Percentiles rank a stretch among this genome's conserved stretches.
Conservation (phyloP, 139 green algal genomes). For the Klebsormidium nitens region DNA sequence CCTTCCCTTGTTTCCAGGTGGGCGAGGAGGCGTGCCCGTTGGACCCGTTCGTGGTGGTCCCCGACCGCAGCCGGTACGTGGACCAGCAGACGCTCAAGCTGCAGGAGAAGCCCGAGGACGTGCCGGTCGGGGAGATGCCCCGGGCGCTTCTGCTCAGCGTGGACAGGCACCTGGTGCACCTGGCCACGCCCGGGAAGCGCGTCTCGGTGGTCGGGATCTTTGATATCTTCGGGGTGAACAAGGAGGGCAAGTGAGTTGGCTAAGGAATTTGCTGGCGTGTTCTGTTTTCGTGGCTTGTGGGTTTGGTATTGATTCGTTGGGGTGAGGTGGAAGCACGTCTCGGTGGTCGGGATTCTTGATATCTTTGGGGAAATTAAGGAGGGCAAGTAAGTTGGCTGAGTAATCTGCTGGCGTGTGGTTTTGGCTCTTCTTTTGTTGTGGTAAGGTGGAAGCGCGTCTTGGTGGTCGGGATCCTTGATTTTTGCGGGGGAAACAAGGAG, state of each 20-base stretch:
- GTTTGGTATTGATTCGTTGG: background rate
- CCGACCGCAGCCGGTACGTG: slow-evolving; percentile 70
- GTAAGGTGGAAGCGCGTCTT: too few species aligned
- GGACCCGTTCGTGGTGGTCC: slow-evolving; percentile 79
- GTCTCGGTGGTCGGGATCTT: slow-evolving; percentile 91
- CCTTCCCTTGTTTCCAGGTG: too few species aligned
- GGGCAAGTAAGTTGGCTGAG: too few species aligned
- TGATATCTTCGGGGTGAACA: slow-evolving; percentile 67
- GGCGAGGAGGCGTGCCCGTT: slow-evolving; percentile 57
- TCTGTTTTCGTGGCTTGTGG: background rate
- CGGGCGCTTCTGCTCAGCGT: slow-evolving; percentile 74
- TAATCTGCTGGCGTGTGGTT: too few species aligned
- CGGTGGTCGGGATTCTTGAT: too few species aligned
- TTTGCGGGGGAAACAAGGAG: slow-evolving; percentile 53
- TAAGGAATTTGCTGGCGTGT: too few species aligned
- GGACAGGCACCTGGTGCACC: slow-evolving; percentile 75
- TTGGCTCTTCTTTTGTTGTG: too few species aligned
- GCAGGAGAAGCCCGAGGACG: slow-evolving; percentile 91
- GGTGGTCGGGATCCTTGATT: slow-evolving; percentile 83
- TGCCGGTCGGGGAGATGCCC: slow-evolving; percentile 90
- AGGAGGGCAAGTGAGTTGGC: slow-evolving; percentile 2
- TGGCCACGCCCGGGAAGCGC: slow-evolving; percentile 78
- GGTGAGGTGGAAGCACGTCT: too few species aligned
- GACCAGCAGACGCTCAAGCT: slow-evolving; percentile 98
- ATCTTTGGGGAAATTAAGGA: too few species aligned